Evolutionary conservation across 2,329 filamentous ascomycete genomes (phyloP).

Genomic region (Phialocephala sp.): DNA sequence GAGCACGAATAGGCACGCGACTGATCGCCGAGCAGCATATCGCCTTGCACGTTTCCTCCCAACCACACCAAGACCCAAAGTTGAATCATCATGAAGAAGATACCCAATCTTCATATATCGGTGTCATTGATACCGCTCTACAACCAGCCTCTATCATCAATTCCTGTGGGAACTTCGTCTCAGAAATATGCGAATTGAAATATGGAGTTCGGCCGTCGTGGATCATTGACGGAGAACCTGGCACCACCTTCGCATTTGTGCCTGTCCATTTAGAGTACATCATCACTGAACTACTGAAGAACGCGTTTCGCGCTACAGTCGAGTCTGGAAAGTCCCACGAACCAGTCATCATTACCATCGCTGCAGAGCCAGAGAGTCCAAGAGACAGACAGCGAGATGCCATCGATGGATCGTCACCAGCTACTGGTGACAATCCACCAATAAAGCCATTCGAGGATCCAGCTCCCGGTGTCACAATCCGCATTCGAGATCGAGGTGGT

Average conservation of each 20-base stretch:
- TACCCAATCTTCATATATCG: constrained; percentile 75
- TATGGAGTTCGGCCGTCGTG: constrained; percentile 87
- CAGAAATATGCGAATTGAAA: constrained; percentile 94
- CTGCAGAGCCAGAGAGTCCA: constrained; percentile 57
- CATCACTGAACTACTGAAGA: constrained; percentile 94
- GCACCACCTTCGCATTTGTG: constrained; percentile 90
- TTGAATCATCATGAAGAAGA: constrained; percentile 54
- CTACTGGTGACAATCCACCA: constrained; percentile 35
- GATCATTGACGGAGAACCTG: constrained; percentile 81
- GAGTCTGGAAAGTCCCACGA: constrained; percentile 81
- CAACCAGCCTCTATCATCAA: constrained; percentile 82
- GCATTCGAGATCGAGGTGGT: constrained; percentile 93
- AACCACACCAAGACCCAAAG: constrained; percentile 69
- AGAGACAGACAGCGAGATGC: constrained; percentile 1
- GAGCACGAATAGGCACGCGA: constrained; percentile 90
- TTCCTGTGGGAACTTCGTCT: constrained; percentile 86
- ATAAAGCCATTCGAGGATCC: constrained; percentile 66
- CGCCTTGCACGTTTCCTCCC: constrained; percentile 78
- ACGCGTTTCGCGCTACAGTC: constrained; percentile 91
- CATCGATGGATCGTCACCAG: not conserved
- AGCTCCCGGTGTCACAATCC: constrained; percentile 87
- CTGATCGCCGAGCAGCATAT: constrained; percentile 97
- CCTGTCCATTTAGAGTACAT: constrained; percentile 98
- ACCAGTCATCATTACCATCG: constrained; percentile 91
- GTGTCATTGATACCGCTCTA: constrained; percentile 91